Evolutionary conservation across 2,329 filamentous ascomycete genomes (phyloP).

Genomic region (Diaporthe sp.): DNA sequence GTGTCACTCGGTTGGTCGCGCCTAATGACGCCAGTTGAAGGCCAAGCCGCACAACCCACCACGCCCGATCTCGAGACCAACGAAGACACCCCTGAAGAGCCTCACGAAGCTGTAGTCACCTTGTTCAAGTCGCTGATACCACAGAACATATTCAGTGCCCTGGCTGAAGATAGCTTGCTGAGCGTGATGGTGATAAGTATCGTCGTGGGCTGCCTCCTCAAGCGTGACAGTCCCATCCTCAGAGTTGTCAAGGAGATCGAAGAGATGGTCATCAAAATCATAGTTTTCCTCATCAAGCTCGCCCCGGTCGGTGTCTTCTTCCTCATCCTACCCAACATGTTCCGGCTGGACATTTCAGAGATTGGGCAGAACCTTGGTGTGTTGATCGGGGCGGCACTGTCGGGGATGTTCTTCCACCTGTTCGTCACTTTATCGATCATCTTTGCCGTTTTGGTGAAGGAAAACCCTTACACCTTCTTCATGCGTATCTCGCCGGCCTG

Average conservation of each 20-base stretch:
- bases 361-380: slow-evolving; percentile 62
- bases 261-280: slow-evolving; percentile 56
- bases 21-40: slow-evolving; percentile 51
- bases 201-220: slow-evolving; percentile 58
- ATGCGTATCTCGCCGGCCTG: slow-evolving; percentile 59
- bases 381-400: slow-evolving; percentile 58
- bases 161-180: slow-evolving; percentile 58
- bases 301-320: slow-evolving; percentile 65
- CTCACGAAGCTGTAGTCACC: slow-evolving; percentile 56
- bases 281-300: slow-evolving; percentile 58
- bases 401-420: slow-evolving; percentile 58
- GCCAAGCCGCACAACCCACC: too few species aligned
- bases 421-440: slow-evolving; percentile 57
- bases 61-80: neutral
- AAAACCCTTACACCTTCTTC: slow-evolving; percentile 61
- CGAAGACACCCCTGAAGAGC: slow-evolving; percentile 37
- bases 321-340: slow-evolving; percentile 62
- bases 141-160: slow-evolving; percentile 56
- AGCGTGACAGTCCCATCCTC: slow-evolving; percentile 52
- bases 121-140: slow-evolving; percentile 62
- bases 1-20: slow-evolving; percentile 58
- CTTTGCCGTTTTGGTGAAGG: slow-evolving; percentile 52
- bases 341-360: slow-evolving; percentile 57
- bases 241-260: slow-evolving; percentile 59
- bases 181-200: slow-evolving; percentile 58